phyloP scores from a whole-genome alignment of 2,329 filamentous ascomycete genomes.

The Trichoderma sp. region DNA sequence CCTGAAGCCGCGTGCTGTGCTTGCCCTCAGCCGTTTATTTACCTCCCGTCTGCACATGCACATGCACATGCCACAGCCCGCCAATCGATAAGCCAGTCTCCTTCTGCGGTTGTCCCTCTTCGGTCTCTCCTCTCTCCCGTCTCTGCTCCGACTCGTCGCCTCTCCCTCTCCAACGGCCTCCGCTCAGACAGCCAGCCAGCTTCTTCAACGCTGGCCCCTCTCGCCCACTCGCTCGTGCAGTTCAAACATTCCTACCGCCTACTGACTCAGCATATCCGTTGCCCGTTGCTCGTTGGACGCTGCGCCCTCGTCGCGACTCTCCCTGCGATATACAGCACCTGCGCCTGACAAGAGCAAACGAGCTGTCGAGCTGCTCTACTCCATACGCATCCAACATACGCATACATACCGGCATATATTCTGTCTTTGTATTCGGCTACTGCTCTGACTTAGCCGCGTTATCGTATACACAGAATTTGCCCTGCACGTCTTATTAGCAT shows the following conservation, averaged over 20 bases:
- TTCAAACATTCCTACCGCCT: background rate
- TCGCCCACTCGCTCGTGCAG: background rate
- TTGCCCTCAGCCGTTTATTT: background rate
- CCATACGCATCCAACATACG: background rate
- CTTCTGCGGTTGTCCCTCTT: background rate
- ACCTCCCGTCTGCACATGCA: background rate
- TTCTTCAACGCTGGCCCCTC: background rate
- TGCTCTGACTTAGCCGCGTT: background rate
- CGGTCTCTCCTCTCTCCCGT: background rate
- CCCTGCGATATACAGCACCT: background rate
- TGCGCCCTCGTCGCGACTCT: background rate
- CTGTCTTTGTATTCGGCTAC: background rate
- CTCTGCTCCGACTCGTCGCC: background rate
- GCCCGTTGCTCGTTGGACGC: background rate
- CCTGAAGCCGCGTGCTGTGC: background rate
- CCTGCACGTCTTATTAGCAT: background rate
- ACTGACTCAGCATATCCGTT: background rate
- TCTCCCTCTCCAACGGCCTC: background rate
- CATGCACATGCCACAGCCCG: background rate
- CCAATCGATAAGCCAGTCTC: conserved; percentile 4
- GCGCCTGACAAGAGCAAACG: background rate
- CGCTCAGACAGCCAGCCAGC: background rate
- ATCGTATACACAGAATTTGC: background rate
- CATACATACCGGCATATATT: background rate
- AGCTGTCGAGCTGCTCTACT: background rate